Evolutionary conservation across 768 basidiomycete species (phyloP).

Genomic region (Symmetrospora coprosmae): DNA sequence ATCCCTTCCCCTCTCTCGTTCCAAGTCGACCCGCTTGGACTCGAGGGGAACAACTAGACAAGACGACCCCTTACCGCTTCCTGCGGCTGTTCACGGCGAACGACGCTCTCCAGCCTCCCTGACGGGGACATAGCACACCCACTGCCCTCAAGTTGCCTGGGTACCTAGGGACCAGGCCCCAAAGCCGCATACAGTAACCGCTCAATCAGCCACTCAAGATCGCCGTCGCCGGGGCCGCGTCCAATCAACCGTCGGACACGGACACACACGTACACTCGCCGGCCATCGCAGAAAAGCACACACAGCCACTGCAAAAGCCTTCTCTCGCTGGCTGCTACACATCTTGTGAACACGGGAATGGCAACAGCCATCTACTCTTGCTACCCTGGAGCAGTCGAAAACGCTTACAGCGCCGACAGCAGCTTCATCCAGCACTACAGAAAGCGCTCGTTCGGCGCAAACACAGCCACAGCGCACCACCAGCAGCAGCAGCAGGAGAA

Average conservation of each 20-base stretch:
- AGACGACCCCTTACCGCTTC: not conserved
- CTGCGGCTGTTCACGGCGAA: not conserved
- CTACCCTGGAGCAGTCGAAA: not conserved
- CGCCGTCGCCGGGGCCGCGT: not conserved
- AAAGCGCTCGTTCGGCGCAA: not conserved
- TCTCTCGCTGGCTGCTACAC: not conserved
- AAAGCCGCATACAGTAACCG: not conserved
- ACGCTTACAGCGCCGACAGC: not conserved
- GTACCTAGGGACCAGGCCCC: not conserved
- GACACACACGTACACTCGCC: not conserved
- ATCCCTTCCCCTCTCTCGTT: too few species aligned
- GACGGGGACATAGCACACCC: not conserved
- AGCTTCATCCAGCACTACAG: not conserved
- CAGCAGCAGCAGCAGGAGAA: not conserved
- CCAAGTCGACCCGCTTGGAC: too few species aligned
- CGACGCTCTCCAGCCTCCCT: slow-evolving; percentile 8
- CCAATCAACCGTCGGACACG: not conserved
- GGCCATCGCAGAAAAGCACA: not conserved
- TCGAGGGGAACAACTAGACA: too few species aligned
- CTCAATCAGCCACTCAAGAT: not conserved
- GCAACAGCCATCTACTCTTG: not conserved
- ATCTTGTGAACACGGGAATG: too few species aligned
- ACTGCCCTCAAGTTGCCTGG: not conserved
- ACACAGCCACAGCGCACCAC: not conserved
- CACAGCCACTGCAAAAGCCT: not conserved